Conservation (phyloP, 345 rosid genomes). For the Populus pruinosa region DNA sequence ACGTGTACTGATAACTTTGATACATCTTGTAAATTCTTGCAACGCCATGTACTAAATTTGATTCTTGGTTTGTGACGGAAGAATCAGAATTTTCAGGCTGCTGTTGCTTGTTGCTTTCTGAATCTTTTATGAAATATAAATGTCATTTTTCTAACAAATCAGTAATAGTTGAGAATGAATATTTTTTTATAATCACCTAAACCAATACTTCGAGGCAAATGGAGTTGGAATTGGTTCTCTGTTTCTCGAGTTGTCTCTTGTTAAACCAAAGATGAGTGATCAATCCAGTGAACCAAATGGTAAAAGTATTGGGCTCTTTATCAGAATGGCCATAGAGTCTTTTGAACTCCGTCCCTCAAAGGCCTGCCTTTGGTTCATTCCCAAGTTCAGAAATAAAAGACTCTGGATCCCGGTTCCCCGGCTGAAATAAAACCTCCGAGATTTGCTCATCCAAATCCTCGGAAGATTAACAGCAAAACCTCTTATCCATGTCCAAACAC, state of each 20-base stretch:
- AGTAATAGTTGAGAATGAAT: too few relatives aligned
- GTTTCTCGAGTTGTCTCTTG: background rate
- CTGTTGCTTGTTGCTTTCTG: background rate
- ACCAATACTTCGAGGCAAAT: background rate
- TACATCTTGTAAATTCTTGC: background rate
- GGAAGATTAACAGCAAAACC: too few relatives aligned
- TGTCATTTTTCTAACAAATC: too few relatives aligned
- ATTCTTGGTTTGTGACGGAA: background rate
- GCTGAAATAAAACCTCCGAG: too few relatives aligned
- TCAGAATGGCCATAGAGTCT: too few relatives aligned
- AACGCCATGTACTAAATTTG: background rate
- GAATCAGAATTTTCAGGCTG: background rate
- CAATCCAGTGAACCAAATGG: background rate
- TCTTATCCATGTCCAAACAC: too few relatives aligned
- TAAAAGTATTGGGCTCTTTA: background rate
- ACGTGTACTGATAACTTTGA: too few relatives aligned
- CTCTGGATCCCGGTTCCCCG: too few relatives aligned
- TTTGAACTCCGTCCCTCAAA: too few relatives aligned
- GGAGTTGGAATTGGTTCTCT: background rate
- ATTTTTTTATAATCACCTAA: background rate
- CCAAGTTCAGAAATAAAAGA: too few relatives aligned
- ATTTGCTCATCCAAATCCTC: too few relatives aligned
- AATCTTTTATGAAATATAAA: background rate
- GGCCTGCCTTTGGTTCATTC: too few relatives aligned
- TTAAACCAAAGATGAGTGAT: background rate